Evolutionary conservation across 2,329 filamentous ascomycete species (phyloP).

Genomic region (Ophiostoma australiae): DNA sequence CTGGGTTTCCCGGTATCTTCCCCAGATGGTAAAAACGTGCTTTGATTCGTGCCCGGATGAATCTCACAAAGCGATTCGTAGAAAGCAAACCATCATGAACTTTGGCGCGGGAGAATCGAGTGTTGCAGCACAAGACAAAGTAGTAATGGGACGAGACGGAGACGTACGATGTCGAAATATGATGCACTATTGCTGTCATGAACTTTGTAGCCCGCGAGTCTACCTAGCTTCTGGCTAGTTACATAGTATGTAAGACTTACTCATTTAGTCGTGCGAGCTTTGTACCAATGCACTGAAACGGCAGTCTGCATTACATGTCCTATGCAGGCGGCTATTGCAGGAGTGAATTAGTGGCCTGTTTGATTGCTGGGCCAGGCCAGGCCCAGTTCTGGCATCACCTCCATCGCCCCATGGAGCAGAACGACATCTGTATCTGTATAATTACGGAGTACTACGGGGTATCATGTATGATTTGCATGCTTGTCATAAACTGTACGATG

Average conservation of each 20-base stretch:
- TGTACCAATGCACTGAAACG: background rate
- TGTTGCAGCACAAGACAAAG: background rate
- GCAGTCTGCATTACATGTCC: background rate
- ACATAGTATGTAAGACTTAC: too few relatives aligned
- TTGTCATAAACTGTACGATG: background rate
- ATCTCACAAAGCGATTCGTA: background rate
- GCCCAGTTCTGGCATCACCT: background rate
- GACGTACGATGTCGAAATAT: background rate
- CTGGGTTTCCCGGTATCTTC: background rate
- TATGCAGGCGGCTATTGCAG: background rate
- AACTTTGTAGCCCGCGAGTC: background rate
- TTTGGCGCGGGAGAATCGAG: background rate
- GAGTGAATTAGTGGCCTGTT: background rate
- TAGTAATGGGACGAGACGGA: conserved; percentile 5
- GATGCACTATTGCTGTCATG: conserved; percentile 6
- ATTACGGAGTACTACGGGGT: background rate
- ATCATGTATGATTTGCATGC: conserved; percentile 4
- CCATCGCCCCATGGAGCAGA: background rate
- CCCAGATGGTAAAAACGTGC: background rate
- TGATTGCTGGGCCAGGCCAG: background rate
- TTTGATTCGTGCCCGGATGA: background rate
- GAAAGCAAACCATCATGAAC: background rate
- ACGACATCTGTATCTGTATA: background rate
- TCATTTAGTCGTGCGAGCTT: background rate
- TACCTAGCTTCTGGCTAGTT: background rate